Percentiles rank a stretch among this genome's conserved stretches.
Conservation (phyloP, 164 flowering plant species). For the Vitis riparia region DNA sequence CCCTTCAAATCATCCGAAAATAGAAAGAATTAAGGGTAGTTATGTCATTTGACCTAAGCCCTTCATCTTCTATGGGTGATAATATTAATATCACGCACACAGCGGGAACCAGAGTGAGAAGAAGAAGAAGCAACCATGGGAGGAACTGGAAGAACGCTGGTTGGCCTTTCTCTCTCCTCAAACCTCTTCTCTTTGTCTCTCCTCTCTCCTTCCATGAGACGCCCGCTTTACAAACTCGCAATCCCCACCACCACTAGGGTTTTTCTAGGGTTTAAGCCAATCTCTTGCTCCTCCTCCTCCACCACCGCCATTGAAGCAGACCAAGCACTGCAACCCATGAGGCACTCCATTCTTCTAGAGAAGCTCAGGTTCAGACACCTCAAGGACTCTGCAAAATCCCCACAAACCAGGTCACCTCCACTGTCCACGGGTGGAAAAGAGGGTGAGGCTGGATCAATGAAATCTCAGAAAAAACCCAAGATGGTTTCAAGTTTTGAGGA, state of each 20-base stretch:
- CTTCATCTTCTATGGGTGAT: too few relatives aligned
- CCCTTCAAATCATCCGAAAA: too few relatives aligned
- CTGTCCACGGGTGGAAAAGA: constrained; percentile 17
- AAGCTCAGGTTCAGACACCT: constrained; percentile 72
- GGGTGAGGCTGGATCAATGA: neutral
- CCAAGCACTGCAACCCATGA: constrained; percentile 35
- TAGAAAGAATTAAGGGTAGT: too few relatives aligned
- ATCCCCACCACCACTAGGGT: constrained; percentile 34
- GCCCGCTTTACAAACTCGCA: constrained; percentile 30
- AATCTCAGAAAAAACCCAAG: constrained; percentile 19
- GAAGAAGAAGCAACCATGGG: constrained; percentile 34
- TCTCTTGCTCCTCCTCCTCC: constrained; percentile 47
- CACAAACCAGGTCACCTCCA: constrained; percentile 13
- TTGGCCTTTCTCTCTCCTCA: constrained; percentile 42
- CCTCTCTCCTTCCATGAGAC: constrained; percentile 26
- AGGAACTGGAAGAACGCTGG: constrained; percentile 54
- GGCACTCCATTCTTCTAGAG: constrained; percentile 76
- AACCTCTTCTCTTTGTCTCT: constrained; percentile 33
- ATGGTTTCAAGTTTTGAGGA: constrained; percentile 61
- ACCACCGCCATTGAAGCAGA: constrained; percentile 23
- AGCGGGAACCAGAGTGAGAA: neutral
- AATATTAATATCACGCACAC: neutral
- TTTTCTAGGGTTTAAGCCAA: constrained; percentile 56
- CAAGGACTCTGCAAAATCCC: constrained; percentile 48
- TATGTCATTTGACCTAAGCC: too few relatives aligned